Evolutionary conservation across 768 basidiomycete genomes (phyloP).

Genomic region (Epithele typhae): DNA sequence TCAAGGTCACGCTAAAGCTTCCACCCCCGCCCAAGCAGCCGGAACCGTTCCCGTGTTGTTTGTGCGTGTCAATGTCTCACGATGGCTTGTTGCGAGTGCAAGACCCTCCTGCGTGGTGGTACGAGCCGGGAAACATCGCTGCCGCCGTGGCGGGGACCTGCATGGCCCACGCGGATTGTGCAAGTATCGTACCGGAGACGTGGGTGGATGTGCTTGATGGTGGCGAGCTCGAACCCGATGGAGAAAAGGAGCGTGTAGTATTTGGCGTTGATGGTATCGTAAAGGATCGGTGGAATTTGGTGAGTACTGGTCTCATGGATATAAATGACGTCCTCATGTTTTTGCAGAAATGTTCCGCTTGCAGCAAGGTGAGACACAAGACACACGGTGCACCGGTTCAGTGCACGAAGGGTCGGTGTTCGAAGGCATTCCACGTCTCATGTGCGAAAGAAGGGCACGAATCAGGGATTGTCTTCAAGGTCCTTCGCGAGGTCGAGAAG

Average conservation of each 20-base stretch:
- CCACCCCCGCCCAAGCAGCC: constrained; percentile 55
- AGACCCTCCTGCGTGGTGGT: constrained; percentile 51
- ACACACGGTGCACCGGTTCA: constrained; percentile 82
- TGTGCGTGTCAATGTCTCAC: constrained; percentile 52
- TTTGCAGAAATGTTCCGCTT: constrained; percentile 85
- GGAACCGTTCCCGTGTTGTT: constrained; percentile 60
- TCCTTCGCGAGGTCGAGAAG: constrained; percentile 73
- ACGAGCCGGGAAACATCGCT: constrained; percentile 24
- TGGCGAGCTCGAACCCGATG: constrained; percentile 31
- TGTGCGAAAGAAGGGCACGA: constrained; percentile 67
- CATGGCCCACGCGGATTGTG: constrained; percentile 78
- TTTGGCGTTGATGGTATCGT: constrained; percentile 87
- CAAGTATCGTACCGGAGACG: constrained; percentile 81
- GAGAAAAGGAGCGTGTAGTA: constrained; percentile 49
- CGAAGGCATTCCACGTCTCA: constrained; percentile 89
- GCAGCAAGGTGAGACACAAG: constrained; percentile 63
- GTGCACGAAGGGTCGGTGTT: constrained; percentile 92
- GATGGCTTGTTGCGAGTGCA: constrained; percentile 62
- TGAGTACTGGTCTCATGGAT: constrained; percentile 33
- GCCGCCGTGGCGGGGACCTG: constrained; percentile 34
- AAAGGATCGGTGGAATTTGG: constrained; percentile 90
- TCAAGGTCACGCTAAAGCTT: constrained; percentile 63
- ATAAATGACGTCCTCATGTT: background rate
- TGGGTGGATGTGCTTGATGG: constrained; percentile 65
- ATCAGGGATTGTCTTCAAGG: constrained; percentile 52